These are phyloP conservation scores for Phytophthora cactorum DNA, from an alignment of 352 stramenopile genomes.

Conservation along the genomic window DNA sequence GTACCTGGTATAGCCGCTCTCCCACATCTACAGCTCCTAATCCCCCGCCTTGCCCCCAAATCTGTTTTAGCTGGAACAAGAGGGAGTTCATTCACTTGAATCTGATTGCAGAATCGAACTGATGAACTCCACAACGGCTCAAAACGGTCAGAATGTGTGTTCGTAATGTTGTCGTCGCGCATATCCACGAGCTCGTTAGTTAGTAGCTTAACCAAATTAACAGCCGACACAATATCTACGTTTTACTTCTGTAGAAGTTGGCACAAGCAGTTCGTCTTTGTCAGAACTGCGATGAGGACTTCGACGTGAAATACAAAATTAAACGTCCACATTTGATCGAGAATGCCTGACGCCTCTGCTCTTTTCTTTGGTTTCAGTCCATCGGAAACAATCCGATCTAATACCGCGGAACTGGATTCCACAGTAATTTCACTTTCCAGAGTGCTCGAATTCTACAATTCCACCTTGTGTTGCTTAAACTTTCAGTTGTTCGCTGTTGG, in stretches of 20 bases:
- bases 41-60: background rate
- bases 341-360: constrained; percentile 9
- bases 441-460: constrained; percentile 4
- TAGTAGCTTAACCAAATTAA: background rate
- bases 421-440: background rate
- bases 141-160: background rate
- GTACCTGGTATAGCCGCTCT: background rate
- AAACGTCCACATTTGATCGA: constrained; percentile 6
- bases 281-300: background rate
- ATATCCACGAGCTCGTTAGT: background rate
- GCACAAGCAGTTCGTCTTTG: background rate
- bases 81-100: background rate
- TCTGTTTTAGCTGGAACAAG: background rate
- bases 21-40: background rate
- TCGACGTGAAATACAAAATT: background rate
- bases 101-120: background rate
- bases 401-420: constrained; percentile 3
- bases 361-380: constrained; percentile 10
- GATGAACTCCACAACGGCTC: background rate
- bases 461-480: constrained; percentile 6
- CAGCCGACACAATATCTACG: background rate
- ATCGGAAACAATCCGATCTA: constrained; percentile 3
- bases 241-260: background rate
- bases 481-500: background rate
- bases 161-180: background rate